Evolutionary conservation across 768 basidiomycete species (phyloP), one percentile per base, ranked within the genome.

Genomic region (Suillus subaureus): DNA sequence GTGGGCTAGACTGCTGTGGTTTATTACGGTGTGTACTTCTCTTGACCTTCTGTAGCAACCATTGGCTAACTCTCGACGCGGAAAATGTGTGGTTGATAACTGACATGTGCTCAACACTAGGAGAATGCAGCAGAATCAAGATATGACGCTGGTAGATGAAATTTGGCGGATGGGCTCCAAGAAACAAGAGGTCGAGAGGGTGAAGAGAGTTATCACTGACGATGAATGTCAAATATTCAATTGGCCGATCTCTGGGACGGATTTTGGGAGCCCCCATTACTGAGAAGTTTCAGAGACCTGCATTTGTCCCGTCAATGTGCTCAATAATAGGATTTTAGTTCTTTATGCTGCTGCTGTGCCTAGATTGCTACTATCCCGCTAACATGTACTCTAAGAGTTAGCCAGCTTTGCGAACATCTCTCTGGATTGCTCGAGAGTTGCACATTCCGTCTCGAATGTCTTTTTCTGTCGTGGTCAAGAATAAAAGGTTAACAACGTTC

Each of bases 361-460:
- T 58, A 39, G 23, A 58, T 39, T 11, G 2, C 56, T 35, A 37
- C n/a, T 15, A 18, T 15, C 0, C 11, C 39, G n/a, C 54, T 37
- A 42, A 42, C 26, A 42, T 28, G 26, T 18, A 58, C 26, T 11
- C 5, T 12, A 55, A 42, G 52, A 11, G 13, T 28, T 28, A 7
- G 51, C 57, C 64, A 93, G 74, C 70, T 85, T 84, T 12, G 81
- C 78, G 76, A 97, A 96, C 87, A 92, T 92, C 69, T 86, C 83
- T 73, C 87, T 90, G 33, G 91, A 90, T 58, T 83, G 77, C 69
- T 88, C 85, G 35, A 96, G 76, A 7, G 90, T 90, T 43, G 86
- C 78, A 61, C 95, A 86, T 74, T 97, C 96, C 15, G 90, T 89
- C 70, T 96, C 90, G 42, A 91, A 71, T 2, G 90, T 92, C 70